Percentiles rank a stretch among this genome's conserved stretches.
phyloP scores from a whole-genome alignment of 257 asterid species.

The Solanum raphanifolium region DNA sequence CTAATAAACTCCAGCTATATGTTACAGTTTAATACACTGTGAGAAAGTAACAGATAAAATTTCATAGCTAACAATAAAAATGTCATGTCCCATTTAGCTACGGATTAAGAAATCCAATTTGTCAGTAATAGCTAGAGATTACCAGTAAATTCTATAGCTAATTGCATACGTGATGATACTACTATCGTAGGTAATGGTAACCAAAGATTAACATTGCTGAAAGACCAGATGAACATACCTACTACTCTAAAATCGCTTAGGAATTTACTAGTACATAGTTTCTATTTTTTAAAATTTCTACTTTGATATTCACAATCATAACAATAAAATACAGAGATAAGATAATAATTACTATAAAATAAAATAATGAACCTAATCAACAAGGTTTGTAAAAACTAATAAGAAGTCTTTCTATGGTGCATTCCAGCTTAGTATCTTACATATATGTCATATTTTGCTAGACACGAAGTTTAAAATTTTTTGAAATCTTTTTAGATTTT shows the following conservation, averaged over 20 bases:
- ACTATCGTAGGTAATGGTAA: neutral
- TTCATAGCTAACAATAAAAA: neutral
- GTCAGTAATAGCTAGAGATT: neutral
- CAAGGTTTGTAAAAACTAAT: neutral
- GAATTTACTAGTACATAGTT: neutral
- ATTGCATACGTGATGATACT: neutral
- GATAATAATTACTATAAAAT: neutral
- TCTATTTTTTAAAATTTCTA: neutral
- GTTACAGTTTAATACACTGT: neutral
- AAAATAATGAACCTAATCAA: neutral
- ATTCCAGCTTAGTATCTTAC: neutral
- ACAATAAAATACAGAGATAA: neutral
- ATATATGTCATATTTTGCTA: neutral
- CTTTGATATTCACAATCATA: neutral
- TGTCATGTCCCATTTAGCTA: neutral
- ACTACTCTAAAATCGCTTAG: neutral
- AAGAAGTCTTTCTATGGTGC: neutral
- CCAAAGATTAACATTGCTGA: neutral
- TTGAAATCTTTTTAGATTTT: neutral
- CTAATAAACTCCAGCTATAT: neutral
- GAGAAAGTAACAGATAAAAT: too few relatives aligned
- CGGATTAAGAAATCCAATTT: too few relatives aligned
- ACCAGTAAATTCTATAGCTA: neutral
- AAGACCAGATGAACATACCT: neutral
- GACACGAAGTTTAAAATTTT: fast-evolving